Evolutionary conservation across 495 filamentous ascomycete genomes (phyloP).

Genomic region (Viridothelium virens): DNA sequence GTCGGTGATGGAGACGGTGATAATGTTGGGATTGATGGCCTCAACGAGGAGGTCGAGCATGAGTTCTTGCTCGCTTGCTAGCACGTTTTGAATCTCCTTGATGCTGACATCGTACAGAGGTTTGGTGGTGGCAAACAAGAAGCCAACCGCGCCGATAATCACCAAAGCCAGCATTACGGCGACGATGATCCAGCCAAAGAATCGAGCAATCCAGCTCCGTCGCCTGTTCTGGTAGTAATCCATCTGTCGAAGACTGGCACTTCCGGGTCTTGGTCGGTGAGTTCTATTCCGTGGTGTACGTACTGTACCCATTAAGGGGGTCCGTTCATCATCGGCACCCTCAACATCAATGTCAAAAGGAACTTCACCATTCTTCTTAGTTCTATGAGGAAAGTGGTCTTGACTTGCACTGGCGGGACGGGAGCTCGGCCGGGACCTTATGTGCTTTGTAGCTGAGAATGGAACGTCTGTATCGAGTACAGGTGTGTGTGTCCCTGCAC

Average conservation of each 20-base stretch:
- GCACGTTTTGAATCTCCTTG: conserved; percentile 71
- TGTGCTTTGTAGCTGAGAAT: conserved; percentile 32
- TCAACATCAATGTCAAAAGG: conserved; percentile 62
- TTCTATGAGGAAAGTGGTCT: conserved; percentile 13
- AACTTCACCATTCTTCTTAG: conserved; percentile 46
- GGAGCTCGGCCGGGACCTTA: conserved; percentile 22
- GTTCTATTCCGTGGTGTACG: conserved; percentile 53
- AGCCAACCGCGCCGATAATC: conserved; percentile 71
- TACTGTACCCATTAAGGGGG: conserved; percentile 66
- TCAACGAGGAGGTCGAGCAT: conserved; percentile 89
- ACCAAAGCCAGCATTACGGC: conserved; percentile 66
- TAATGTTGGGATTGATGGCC: conserved; percentile 85
- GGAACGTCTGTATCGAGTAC: conserved; percentile 74
- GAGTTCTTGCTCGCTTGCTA: conserved; percentile 88
- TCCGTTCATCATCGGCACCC: conserved; percentile 84
- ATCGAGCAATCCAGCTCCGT: conserved; percentile 58
- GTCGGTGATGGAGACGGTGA: conserved; percentile 71
- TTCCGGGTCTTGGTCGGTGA: conserved; percentile 49
- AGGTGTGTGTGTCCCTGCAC: conserved; percentile 54
- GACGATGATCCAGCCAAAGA: conserved; percentile 72
- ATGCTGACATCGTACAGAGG: conserved; percentile 70
- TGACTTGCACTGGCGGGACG: conserved; percentile 40
- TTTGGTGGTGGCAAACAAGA: conserved; percentile 86
- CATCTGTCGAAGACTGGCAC: conserved; percentile 58
- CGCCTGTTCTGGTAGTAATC: conserved; percentile 65